Conservation (phyloP, 2,329 filamentous ascomycete genomes). For the Ophiostoma piceae region DNA sequence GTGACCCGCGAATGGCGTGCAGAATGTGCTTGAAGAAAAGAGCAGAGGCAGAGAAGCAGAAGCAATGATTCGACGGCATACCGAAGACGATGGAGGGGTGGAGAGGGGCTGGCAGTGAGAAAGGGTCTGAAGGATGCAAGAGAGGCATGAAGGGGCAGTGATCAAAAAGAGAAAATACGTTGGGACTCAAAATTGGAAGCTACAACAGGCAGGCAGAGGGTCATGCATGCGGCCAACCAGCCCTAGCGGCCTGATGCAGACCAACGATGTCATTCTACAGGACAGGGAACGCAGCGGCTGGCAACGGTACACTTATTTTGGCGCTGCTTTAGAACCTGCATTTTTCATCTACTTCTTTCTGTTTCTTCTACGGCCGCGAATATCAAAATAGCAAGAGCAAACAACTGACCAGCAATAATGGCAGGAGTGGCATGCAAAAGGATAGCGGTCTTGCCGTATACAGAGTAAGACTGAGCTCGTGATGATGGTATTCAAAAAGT, state of each 20-base stretch:
- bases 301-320: not conserved
- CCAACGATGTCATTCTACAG: conserved; percentile 3
- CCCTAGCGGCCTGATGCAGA: not conserved
- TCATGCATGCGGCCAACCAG: not conserved
- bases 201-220: not conserved
- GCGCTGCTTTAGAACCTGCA: not conserved
- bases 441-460: not conserved
- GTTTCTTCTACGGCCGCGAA: not conserved
- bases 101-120: not conserved
- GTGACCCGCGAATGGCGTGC: not conserved
- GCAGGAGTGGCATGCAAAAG: not conserved
- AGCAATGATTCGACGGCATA: not conserved
- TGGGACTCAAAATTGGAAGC: not conserved
- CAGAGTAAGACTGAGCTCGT: no score
- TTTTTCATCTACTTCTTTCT: not conserved
- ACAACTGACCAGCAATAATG: not conserved
- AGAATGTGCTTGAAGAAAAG: not conserved
- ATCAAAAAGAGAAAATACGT: not conserved
- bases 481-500: not conserved
- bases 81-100: conserved; percentile 7
- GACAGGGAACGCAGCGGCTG: not conserved
- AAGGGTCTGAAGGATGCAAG: not conserved
- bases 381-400: not conserved
- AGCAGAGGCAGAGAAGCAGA: not conserved
- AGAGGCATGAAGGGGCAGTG: not conserved